Evolutionary conservation across 2,329 filamentous ascomycete genomes (phyloP).

Genomic region (Ceratocystis albifundus): DNA sequence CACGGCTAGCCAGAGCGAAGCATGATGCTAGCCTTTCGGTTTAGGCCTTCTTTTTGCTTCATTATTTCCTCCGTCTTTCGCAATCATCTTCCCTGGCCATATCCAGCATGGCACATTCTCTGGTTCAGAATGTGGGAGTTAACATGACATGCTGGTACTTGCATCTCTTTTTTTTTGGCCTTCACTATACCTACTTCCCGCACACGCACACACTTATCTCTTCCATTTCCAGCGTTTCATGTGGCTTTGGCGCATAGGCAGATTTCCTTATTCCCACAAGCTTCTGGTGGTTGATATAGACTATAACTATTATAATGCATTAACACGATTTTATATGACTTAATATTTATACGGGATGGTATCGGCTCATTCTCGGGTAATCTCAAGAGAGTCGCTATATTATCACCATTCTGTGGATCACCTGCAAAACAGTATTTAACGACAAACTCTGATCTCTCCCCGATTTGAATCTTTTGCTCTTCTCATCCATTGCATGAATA

Average conservation of each 20-base stretch:
- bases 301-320: constrained; percentile 3
- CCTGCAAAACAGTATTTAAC: background rate
- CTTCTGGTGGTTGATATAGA: constrained; percentile 5
- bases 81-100: background rate
- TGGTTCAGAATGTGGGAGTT: background rate
- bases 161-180: background rate
- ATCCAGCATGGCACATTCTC: constrained; percentile 4
- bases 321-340: background rate
- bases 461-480: too few relatives aligned
- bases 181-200: background rate
- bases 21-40: background rate
- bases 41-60: background rate
- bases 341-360: background rate
- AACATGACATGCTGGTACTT: background rate
- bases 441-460: background rate
- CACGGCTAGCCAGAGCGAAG: background rate
- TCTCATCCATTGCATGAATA: background rate
- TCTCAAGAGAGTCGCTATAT: background rate
- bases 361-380: constrained; percentile 4
- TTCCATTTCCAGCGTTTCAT: constrained; percentile 1
- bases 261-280: background rate
- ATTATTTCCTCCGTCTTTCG: background rate
- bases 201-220: background rate
- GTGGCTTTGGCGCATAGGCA: background rate
- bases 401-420: background rate